phyloP scores from a whole-genome alignment of 768 basidiomycete species.

The Amylocystis lapponica region DNA sequence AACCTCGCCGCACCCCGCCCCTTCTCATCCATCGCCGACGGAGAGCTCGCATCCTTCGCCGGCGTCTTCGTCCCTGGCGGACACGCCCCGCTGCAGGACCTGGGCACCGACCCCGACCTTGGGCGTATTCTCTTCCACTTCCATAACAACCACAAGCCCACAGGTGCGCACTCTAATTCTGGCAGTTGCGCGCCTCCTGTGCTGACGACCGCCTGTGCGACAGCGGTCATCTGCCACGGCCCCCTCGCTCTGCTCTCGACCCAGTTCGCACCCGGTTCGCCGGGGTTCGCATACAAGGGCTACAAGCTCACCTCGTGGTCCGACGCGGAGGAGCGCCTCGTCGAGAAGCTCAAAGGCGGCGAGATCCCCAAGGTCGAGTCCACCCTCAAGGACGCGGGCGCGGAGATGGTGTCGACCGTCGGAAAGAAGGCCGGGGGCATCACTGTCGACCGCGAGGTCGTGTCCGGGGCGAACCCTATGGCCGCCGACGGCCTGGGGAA shows the following conservation, averaged over 20 bases:
- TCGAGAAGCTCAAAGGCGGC: conserved; percentile 21
- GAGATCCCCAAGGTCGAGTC: conserved; percentile 21
- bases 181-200: neutral
- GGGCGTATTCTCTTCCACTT: conserved; percentile 21
- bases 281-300: conserved; percentile 23
- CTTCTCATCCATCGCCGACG: conserved; percentile 18
- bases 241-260: conserved; percentile 23
- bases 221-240: conserved; percentile 21
- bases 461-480: conserved; percentile 21
- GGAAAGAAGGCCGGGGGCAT: conserved; percentile 17
- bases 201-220: neutral
- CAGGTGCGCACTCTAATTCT: conserved; percentile 9
- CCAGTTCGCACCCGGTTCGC: conserved; percentile 13
- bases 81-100: conserved; percentile 21
- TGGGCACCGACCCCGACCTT: conserved; percentile 20
- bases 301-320: conserved; percentile 25
- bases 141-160: conserved; percentile 19
- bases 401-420: conserved; percentile 14
- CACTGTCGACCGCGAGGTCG: conserved; percentile 21
- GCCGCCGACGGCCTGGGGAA: conserved; percentile 16
- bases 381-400: conserved; percentile 16
- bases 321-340: conserved; percentile 20
- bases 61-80: conserved; percentile 25
- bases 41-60: conserved; percentile 17
- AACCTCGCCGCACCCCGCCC: conserved; percentile 18